A percentile compares a stretch with the other conserved stretches of the same genome.
Conservation (phyloP, 106 monocot species). For the Platanthera zijinensis region DNA sequence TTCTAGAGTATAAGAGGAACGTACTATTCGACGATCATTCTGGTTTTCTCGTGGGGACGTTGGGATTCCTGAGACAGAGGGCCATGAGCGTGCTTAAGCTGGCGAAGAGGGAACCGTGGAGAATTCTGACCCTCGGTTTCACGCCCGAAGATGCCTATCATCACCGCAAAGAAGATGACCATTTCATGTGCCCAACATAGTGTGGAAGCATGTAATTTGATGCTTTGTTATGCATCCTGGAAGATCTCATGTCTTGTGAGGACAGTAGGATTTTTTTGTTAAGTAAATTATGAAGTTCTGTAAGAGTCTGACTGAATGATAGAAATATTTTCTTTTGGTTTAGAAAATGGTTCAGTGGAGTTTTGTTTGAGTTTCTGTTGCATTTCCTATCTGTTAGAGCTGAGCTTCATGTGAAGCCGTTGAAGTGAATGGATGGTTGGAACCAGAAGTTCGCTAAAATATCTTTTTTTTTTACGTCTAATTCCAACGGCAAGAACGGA, state of each 20-base stretch:
- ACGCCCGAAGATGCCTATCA: neutral
- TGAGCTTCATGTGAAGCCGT: no score
- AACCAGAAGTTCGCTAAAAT: no score
- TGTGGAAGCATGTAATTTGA: neutral
- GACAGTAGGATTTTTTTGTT: neutral
- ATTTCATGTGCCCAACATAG: slow-evolving; percentile 3
- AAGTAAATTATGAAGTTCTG: neutral
- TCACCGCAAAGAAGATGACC: neutral
- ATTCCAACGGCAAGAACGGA: no score
- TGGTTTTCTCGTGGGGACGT: neutral
- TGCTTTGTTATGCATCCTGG: neutral
- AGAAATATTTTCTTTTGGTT: slow-evolving; percentile 1
- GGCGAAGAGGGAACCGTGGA: neutral
- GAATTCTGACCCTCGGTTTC: neutral
- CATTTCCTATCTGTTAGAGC: neutral
- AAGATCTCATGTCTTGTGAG: slow-evolving; percentile 1
- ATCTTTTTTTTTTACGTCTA: no score
- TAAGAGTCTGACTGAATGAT: neutral
- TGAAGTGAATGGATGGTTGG: no score
- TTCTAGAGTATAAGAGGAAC: slow-evolving; percentile 50
- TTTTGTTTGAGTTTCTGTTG: neutral
- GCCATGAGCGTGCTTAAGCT: neutral
- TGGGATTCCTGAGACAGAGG: neutral
- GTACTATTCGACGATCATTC: slow-evolving; percentile 15
- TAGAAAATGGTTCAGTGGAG: neutral